Base-by-base conservation (phyloP, 768 basidiomycete species). In the Psilocybe azurescens region DNA sequence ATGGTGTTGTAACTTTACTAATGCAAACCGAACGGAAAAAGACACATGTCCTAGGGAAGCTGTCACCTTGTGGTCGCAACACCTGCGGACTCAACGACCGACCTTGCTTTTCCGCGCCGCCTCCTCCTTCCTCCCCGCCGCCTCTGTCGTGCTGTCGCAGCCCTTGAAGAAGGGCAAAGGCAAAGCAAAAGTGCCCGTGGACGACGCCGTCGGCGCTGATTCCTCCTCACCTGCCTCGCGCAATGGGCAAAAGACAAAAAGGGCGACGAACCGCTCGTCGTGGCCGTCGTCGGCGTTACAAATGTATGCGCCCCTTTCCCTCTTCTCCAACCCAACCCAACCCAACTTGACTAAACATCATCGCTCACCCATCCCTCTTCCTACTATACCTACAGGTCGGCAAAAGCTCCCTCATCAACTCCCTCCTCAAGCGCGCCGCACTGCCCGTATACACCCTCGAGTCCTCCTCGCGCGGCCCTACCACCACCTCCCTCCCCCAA, bases 371-470 rank as follows among this genome's bases (percentile, higher is more conserved):
- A n/a, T n/a, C n/a, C n/a, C n/a, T n/a, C n/a, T n/a, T n/a, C n/a
- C n/a, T 5, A 59, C 38, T 56, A 46, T 58, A n/a, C n/a, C n/a
- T n/a, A n/a, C n/a, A 94, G 91, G 81, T 83, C 11, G 95, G 95
- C 13, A 97, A 97, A 79, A 92, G 91, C 53, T 83, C 93, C 0
- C 79, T 97, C 49, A 79, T 97, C 67, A 95, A 97, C 83, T n/a
- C n/a, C n/a, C n/a, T n/a, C n/a, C n/a, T n/a, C n/a, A n/a, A n/a
- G n/a, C n/a, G n/a, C n/a, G n/a, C n/a, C n/a, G n/a, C n/a, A n/a
- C n/a, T n/a, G n/a, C n/a, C n/a, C n/a, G n/a, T n/a, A n/a, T n/a
- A n/a, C n/a, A n/a, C n/a, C n/a, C n/a, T n/a, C n/a, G n/a, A n/a
- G n/a, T n/a, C n/a, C n/a, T n/a, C n/a, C n/a, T n/a, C n/a, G n/a